A percentile compares a stretch with the other conserved stretches of the same genome.
phyloP scores from a whole-genome alignment of 148 eudicot species.

The Silene conica region DNA sequence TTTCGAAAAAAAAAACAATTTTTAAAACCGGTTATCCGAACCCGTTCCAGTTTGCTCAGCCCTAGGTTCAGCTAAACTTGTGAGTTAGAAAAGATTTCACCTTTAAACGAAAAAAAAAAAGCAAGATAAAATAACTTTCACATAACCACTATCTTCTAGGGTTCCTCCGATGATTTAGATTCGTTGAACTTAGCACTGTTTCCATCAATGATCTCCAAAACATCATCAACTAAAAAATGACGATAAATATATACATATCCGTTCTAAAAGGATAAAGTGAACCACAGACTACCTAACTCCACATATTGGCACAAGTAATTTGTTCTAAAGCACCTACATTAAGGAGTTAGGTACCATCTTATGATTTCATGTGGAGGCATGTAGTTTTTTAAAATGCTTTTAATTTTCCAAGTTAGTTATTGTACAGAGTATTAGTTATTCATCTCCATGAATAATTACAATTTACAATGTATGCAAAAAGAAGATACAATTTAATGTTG shows the following conservation, averaged over 20 bases:
- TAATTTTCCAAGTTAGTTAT: background rate
- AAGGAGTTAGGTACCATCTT: too few relatives aligned
- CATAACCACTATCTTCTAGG: background rate
- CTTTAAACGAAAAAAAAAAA: too few relatives aligned
- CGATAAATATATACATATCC: background rate
- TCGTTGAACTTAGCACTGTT: background rate
- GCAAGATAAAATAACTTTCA: background rate
- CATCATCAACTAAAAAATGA: background rate
- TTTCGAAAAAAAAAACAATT: too few relatives aligned
- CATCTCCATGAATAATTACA: background rate
- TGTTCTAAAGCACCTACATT: background rate
- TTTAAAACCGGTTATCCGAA: too few relatives aligned
- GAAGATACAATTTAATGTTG: conserved; percentile 21
- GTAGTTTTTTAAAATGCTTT: background rate
- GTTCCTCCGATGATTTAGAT: background rate
- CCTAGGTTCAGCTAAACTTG: background rate
- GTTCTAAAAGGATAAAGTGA: background rate
- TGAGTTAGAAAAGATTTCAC: background rate
- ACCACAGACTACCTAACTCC: background rate
- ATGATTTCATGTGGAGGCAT: background rate
- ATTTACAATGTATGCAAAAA: conserved; percentile 1
- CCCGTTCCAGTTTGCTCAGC: too few relatives aligned
- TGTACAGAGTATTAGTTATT: background rate
- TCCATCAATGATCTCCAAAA: background rate
- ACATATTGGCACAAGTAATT: background rate